Base-by-base conservation (phyloP, 2,329 filamentous ascomycete genomes). In the Trichophyton rubrum region DNA sequence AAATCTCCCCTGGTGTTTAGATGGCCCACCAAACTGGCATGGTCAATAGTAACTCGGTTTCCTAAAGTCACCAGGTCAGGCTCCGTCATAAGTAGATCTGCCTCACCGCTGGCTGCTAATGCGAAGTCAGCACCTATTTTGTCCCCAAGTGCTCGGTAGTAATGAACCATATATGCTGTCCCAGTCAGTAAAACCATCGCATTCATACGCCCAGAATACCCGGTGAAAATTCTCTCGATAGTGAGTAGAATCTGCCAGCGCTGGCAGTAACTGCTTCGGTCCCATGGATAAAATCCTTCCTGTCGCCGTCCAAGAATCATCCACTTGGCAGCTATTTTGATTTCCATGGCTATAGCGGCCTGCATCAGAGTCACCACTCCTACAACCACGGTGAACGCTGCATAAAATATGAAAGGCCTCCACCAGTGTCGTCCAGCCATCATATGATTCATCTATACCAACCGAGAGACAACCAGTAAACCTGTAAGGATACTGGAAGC, bases 181-280 rank as follows among this genome's bases (percentile, higher is more conserved):
- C 56, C 56, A 24, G 33, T 45, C 38, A 59, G 27, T 5, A 59
- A 33, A 45, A 22, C 22, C 17, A 59, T 13, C 24, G 43, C 27
- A 22, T 38, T 38, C 5, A 41, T 45, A 6, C 20, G 13, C 2
- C 17, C 22, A 30, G 40, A 24, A 38, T 41, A 58, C 8, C 40
- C 43, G 9, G 20, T n/a, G 4, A 40, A 45, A 20, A 59, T 40
- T n/a, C n/a, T 45, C 40, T 59, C 56, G 9, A 59, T 59, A 38
- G 56, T 45, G 4, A 59, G 56, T 1, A 59, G 22, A 17, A 59
- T 24, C 27, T 59, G 56, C 56, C 56, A 59, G 56, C 56, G 56
- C 24, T 59, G 56, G 56, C 56, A 59, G 56, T 45, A 59, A 20
- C 56, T 59, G 56, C 56, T 59, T 11, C 27, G 11, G 56, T 59